Conservation (phyloP, 768 basidiomycete species). For the Boletus sp. region DNA sequence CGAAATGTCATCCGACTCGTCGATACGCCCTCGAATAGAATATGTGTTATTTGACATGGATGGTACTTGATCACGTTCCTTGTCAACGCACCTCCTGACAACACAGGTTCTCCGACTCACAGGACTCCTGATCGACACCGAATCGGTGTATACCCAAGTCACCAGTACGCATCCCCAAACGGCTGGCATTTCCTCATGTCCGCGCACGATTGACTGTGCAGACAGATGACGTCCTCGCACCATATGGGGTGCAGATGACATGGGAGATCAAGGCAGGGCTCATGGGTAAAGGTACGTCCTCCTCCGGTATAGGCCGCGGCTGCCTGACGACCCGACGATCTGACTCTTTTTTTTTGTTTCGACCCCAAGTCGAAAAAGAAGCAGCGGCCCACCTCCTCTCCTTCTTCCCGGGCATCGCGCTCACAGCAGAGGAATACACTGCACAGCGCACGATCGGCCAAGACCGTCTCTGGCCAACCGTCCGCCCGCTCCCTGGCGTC, state of each 20-base stretch:
- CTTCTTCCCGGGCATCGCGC: constrained; percentile 70
- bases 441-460: constrained; percentile 53
- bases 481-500: constrained; percentile 73
- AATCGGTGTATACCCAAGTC: constrained; percentile 72
- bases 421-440: constrained; percentile 62
- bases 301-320: background rate
- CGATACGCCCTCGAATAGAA: constrained; percentile 36
- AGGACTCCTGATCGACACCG: constrained; percentile 79
- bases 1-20: constrained; percentile 10
- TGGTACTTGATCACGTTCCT: constrained; percentile 36
- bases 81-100: background rate
- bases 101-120: constrained; percentile 8
- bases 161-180: constrained; percentile 53
- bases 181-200: background rate
- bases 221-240: constrained; percentile 68
- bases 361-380: constrained; percentile 56
- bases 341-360: background rate
- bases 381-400: constrained; percentile 69
- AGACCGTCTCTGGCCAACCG: constrained; percentile 66
- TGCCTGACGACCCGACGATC: background rate
- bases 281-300: constrained; percentile 74
- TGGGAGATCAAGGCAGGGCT: constrained; percentile 89
- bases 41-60: constrained; percentile 78
- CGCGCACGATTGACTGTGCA: background rate
- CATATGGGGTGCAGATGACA: constrained; percentile 74